Percentiles rank a stretch among this genome's conserved stretches.
Conservation (phyloP, 805 yeast species). For the Suhomyces faveliae region DNA sequence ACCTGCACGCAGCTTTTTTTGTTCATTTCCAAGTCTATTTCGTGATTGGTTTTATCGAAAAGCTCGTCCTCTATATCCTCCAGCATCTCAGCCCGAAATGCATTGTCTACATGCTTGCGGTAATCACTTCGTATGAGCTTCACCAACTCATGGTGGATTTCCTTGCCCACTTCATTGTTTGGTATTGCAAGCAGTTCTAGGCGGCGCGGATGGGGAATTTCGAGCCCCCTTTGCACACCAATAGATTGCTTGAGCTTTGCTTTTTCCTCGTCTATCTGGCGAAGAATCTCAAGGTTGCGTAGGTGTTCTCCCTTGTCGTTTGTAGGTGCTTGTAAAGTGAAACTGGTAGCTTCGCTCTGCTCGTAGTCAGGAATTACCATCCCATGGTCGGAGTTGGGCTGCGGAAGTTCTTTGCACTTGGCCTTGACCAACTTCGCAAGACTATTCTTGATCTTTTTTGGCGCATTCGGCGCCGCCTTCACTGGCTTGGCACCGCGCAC, state of each 20-base stretch:
- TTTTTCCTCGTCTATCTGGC: slow-evolving; percentile 27
- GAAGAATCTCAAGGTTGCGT: slow-evolving; percentile 21
- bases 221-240: slow-evolving; percentile 45
- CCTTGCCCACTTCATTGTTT: slow-evolving; percentile 12
- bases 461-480: slow-evolving; percentile 3
- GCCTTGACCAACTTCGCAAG: slow-evolving; percentile 7
- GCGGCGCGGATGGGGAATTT: slow-evolving; percentile 36
- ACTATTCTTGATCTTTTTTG: slow-evolving; percentile 5
- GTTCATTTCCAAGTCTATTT: slow-evolving; percentile 9
- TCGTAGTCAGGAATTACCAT: slow-evolving; percentile 33
- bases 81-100: slow-evolving; percentile 15
- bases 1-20: neutral
- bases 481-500: neutral
- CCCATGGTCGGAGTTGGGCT: slow-evolving; percentile 38
- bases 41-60: slow-evolving; percentile 16
- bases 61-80: slow-evolving; percentile 34
- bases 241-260: slow-evolving; percentile 42
- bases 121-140: slow-evolving; percentile 44
- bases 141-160: slow-evolving; percentile 31
- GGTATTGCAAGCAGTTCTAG: neutral
- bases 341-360: slow-evolving; percentile 14
- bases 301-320: slow-evolving; percentile 25
- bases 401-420: slow-evolving; percentile 30
- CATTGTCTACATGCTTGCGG: slow-evolving; percentile 25
- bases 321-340: slow-evolving; percentile 1